These are phyloP conservation scores for Rhizoclosmatium sp. DNA, from an alignment of 192 early-diverging fungal species.

Conservation along the genomic window DNA sequence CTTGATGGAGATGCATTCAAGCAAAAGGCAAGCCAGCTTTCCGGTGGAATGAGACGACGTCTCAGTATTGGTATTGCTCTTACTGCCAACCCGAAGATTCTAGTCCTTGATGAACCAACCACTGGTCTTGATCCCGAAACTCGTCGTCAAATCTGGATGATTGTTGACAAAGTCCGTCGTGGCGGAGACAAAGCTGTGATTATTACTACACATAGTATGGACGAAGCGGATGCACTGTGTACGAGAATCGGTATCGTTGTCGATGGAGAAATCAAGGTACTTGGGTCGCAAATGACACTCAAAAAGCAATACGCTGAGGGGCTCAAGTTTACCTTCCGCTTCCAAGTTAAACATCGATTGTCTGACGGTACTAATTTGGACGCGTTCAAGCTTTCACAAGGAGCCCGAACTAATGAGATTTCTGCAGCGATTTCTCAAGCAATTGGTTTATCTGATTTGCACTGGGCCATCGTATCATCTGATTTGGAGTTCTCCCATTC, in stretches of 20 bases:
- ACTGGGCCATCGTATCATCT: conserved; percentile 22
- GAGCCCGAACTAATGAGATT: conserved; percentile 4
- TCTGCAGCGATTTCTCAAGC: neutral
- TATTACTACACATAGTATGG: conserved; percentile 75
- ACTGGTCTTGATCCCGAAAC: conserved; percentile 57
- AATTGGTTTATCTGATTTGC: neutral
- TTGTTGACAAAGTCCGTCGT: conserved; percentile 55
- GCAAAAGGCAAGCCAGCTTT: conserved; percentile 31
- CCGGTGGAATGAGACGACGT: conserved; percentile 45
- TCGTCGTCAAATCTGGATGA: conserved; percentile 60
- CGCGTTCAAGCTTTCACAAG: neutral
- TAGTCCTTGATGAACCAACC: conserved; percentile 50
- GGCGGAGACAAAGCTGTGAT: conserved; percentile 53
- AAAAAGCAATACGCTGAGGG: conserved; percentile 49
- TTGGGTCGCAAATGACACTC: conserved; percentile 43
- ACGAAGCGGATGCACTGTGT: conserved; percentile 67
- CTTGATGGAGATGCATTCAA: conserved; percentile 48
- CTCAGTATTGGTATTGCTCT: conserved; percentile 47
- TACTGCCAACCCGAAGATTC: conserved; percentile 34
- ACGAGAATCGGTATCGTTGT: conserved; percentile 47
- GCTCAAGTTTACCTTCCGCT: conserved; percentile 37
- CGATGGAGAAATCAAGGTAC: conserved; percentile 39
- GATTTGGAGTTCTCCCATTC: conserved; percentile 26
- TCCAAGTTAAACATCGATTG: neutral
- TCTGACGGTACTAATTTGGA: neutral